Evolutionary conservation across 768 basidiomycete species (phyloP), one percentile per base, ranked within the genome.

Genomic region (Phylloporus scabripes): DNA sequence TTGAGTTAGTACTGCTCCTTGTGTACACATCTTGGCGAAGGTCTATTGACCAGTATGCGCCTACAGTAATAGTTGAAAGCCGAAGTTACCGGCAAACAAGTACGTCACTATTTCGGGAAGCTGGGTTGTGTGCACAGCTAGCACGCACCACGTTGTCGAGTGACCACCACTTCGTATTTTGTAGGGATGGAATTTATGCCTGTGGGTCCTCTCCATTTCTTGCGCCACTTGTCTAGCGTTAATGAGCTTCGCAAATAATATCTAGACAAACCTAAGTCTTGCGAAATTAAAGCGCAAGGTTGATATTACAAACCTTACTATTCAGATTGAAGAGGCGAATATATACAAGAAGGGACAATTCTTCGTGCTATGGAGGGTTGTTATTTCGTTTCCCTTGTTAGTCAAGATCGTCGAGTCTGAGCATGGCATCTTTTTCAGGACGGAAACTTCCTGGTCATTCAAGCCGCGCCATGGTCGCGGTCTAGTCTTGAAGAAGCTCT

Each of bases 391-490:
- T 42, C 4, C 26, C 5, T 26, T 15, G 9, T 42, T 28, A 11
- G 6, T 31, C 3, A 15, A 2, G 12, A 1, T 15, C 32, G 18
- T n/a, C 28, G 28, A 45, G 17, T 18, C 51, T 62, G 36, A 66
- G 29, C 24, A 15, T 20, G 28, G 17, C 5, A 23, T 29, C n/a
- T 28, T n/a, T 21, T 7, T 36, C n/a, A 69, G 63, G 36, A 67
- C 18, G 59, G 67, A 4, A 50, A 63, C 39, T 60, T 56, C 45
- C 44, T 69, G 17, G 45, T 55, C 37, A 60, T 67, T 28, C 65
- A 67, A 49, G 65, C 61, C 12, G 67, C 65, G 46, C 61, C 67
- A 7, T 67, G 59, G 50, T 50, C 53, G 48, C 65, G 60, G 37
- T 50, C 50, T 7, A 54, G 47, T 10, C 11, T 47, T 32, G 18